Conservation (phyloP, 176 grass and related monocot species). For the Paspalum vaginatum region DNA sequence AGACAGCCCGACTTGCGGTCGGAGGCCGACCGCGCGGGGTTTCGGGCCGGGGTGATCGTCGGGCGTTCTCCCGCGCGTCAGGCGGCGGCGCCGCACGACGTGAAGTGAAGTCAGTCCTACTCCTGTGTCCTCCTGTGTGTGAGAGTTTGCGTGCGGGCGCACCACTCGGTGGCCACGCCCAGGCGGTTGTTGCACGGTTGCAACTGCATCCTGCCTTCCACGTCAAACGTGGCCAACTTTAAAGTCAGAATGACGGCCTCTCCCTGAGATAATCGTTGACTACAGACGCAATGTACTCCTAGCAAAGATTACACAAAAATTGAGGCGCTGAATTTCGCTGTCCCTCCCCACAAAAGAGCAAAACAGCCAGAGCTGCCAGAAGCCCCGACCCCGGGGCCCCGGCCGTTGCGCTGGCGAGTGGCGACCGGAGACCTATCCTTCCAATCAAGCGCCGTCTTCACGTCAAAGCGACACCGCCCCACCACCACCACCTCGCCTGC, state of each 20-base stretch:
- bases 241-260: neutral
- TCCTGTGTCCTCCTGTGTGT: neutral
- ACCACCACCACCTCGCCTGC: neutral
- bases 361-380: no score
- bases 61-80: neutral
- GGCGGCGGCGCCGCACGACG: neutral
- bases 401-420: neutral
- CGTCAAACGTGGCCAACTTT: neutral
- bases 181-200: conserved; percentile 28
- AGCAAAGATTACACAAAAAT: no score
- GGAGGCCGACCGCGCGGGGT: neutral
- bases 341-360: no score
- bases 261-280: neutral
- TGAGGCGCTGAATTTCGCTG: no score
- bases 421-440: neutral
- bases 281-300: no score
- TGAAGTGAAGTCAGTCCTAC: neutral
- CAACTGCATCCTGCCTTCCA: neutral
- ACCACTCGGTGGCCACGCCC: neutral
- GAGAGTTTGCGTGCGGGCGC: neutral
- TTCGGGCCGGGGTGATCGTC: no score
- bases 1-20: neutral
- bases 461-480: conserved; percentile 47
- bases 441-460: conserved; percentile 40
- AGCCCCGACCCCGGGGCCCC: neutral